Percentiles rank a stretch among this genome's conserved stretches.
Conservation (phyloP, 257 asterid species). For the Nyctanthes arbortristis region DNA sequence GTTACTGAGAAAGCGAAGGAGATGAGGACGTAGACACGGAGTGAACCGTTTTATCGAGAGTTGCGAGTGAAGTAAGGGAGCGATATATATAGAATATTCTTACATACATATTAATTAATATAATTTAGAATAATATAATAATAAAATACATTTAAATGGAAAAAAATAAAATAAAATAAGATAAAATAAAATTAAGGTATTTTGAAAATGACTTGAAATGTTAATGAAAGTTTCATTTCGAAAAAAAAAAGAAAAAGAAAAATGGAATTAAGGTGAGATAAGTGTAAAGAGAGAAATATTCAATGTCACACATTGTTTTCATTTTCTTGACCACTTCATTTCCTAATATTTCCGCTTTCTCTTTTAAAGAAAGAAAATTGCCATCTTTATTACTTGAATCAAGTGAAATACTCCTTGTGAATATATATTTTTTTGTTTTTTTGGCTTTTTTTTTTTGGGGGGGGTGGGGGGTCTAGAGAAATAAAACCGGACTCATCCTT, state of each 20-base stretch:
- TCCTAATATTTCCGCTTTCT: conserved; percentile 41
- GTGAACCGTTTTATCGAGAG: conserved; percentile 14
- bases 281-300: conserved; percentile 9
- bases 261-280: background rate
- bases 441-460: no score
- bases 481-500: no score
- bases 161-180: no score
- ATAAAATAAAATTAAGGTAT: no score
- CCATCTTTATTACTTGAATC: background rate
- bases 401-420: no score
- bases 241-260: background rate
- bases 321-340: conserved; percentile 23
- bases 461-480: no score
- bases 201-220: no score
- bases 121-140: no score
- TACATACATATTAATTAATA: no score
- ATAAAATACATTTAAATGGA: no score
- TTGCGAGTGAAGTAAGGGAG: conserved; percentile 11
- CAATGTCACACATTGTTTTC: conserved; percentile 27
- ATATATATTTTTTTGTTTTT: background rate
- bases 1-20: conserved; percentile 27
- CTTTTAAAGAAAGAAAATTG: background rate
- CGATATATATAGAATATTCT: background rate
- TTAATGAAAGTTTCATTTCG: no score
- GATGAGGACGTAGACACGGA: conserved; percentile 3